Evolutionary conservation across 768 basidiomycete species (phyloP).

Genomic region (Leccinellum luteum): DNA sequence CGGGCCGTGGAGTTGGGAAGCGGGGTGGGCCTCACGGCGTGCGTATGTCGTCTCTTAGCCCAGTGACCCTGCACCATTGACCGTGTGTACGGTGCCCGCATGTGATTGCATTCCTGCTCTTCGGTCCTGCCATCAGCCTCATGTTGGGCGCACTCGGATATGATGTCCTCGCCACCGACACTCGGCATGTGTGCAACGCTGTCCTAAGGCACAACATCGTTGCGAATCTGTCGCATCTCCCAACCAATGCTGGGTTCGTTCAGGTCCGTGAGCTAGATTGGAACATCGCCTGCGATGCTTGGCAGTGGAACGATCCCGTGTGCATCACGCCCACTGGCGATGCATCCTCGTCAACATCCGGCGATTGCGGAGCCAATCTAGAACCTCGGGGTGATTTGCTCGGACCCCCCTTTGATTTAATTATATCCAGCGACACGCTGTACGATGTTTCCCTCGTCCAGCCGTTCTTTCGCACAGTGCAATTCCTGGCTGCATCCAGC

Average conservation of each 20-base stretch:
- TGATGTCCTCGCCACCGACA: constrained; percentile 77
- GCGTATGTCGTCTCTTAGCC: constrained; percentile 31
- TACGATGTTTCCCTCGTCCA: constrained; percentile 59
- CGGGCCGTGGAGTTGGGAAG: constrained; percentile 76
- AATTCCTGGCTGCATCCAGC: constrained; percentile 40
- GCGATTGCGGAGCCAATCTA: constrained; percentile 14
- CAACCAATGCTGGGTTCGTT: constrained; percentile 42
- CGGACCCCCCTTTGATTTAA: constrained; percentile 66
- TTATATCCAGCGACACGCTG: constrained; percentile 82
- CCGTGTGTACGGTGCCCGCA: not conserved
- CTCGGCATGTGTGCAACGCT: constrained; percentile 55
- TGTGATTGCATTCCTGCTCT: not conserved
- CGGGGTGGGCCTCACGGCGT: constrained; percentile 80
- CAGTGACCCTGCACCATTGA: not conserved
- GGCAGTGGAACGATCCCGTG: constrained; percentile 47
- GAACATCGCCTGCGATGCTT: constrained; percentile 52
- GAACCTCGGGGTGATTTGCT: constrained; percentile 22
- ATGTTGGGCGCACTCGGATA: constrained; percentile 67
- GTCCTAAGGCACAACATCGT: constrained; percentile 65
- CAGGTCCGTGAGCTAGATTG: constrained; percentile 71
- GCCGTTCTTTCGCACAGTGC: constrained; percentile 71
- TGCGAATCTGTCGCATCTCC: constrained; percentile 39
- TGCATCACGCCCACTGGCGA: constrained; percentile 37
- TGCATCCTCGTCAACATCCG: constrained; percentile 5
- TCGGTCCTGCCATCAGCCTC: constrained; percentile 41